A percentile compares a stretch with the other conserved stretches of the same genome.
Evolutionary conservation across 768 basidiomycete genomes (phyloP).

Genomic region (Pulveroboletus sp.): DNA sequence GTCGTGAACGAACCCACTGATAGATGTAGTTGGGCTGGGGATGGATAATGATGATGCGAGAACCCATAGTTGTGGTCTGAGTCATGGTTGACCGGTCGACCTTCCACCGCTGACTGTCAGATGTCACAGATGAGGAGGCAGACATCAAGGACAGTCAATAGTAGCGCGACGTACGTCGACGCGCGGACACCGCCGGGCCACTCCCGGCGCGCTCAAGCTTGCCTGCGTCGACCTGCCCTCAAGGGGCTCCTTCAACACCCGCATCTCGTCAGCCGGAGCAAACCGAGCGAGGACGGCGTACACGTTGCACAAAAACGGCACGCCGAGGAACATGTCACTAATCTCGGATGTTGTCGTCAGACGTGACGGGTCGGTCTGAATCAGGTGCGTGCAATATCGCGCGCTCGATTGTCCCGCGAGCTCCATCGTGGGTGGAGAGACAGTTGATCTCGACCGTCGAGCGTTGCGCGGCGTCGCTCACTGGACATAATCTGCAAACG

Average conservation of each 20-base stretch:
- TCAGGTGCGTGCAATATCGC: conserved; percentile 57
- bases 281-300: conserved; percentile 73
- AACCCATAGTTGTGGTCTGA: too few relatives aligned
- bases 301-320: conserved; percentile 70
- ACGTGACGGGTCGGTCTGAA: conserved; percentile 50
- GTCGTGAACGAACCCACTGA: too few relatives aligned
- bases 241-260: conserved; percentile 63
- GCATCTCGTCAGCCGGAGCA: conserved; percentile 64
- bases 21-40: too few relatives aligned
- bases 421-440: conserved; percentile 63
- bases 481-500: conserved; percentile 61
- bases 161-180: too few relatives aligned
- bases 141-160: too few relatives aligned
- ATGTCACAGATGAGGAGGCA: too few relatives aligned
- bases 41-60: too few relatives aligned
- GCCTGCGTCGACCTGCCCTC: conserved; percentile 14
- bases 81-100: too few relatives aligned
- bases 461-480: conserved; percentile 68
- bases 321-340: conserved; percentile 74
- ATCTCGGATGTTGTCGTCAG: conserved; percentile 38
- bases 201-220: conserved; percentile 6
- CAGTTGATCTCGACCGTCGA: conserved; percentile 54
- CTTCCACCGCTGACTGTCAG: too few relatives aligned
- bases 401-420: conserved; percentile 41
- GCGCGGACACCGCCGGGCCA: conserved; percentile 42